Conservation (phyloP, 345 rosid species). For the Microcos paniculata region DNA sequence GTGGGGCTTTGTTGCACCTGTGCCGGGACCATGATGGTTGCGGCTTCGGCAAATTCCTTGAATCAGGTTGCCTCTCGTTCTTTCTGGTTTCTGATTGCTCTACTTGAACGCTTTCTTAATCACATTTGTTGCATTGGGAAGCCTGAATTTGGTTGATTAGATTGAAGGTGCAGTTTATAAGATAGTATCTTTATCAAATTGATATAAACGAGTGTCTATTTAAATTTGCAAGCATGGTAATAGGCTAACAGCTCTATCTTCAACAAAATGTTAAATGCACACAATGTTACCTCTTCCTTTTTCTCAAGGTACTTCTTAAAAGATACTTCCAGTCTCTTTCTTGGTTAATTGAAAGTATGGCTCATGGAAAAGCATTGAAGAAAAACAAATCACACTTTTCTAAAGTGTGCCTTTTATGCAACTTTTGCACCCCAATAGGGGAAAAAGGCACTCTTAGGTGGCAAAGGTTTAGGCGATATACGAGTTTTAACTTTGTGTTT, state of each 20-base stretch:
- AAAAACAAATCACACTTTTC: neutral
- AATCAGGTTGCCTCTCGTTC: slow-evolving; percentile 61
- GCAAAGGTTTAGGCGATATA: neutral
- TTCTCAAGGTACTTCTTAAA: neutral
- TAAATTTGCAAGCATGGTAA: neutral
- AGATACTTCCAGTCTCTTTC: neutral
- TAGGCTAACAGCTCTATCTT: neutral
- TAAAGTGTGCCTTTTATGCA: neutral
- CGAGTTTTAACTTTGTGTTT: no score
- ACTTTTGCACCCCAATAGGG: neutral
- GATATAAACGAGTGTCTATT: neutral
- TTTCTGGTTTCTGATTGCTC: neutral
- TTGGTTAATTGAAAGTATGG: neutral
- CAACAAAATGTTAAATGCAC: neutral
- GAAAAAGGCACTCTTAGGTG: neutral
- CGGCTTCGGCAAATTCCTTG: slow-evolving; percentile 92
- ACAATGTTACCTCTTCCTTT: neutral
- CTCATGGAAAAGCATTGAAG: neutral
- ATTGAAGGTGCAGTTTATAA: neutral
- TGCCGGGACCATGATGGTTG: slow-evolving; percentile 96
- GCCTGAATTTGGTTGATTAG: neutral
- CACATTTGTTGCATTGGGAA: neutral
- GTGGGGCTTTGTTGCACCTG: slow-evolving; percentile 90
- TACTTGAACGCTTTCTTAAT: neutral
- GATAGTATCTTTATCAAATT: neutral